Evolutionary conservation across 1,284 basidiomycete genomes (phyloP).

Genomic region (Xerocomus amazonicus): DNA sequence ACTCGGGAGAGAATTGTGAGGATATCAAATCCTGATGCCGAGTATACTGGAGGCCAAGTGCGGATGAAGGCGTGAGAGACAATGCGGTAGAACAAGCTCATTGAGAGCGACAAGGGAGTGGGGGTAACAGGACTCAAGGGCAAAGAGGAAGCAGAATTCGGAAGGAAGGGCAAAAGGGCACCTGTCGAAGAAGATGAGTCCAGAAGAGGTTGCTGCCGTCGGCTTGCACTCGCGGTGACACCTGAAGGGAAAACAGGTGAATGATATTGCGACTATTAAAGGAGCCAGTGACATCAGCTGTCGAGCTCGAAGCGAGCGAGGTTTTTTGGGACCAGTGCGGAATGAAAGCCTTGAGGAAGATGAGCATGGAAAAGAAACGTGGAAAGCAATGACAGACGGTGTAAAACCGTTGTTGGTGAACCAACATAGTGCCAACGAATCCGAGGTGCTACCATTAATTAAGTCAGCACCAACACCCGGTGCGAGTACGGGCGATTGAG

Average conservation of each 20-base stretch:
- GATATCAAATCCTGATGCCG: slow-evolving; percentile 86
- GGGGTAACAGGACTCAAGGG: neutral
- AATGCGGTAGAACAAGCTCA: slow-evolving; percentile 3
- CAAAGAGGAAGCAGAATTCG: neutral
- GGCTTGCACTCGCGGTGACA: neutral
- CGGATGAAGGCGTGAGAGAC: slow-evolving; percentile 20
- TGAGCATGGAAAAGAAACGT: slow-evolving; percentile 16
- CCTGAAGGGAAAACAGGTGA: neutral
- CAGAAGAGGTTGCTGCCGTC: slow-evolving; percentile 3
- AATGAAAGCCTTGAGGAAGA: slow-evolving; percentile 19
- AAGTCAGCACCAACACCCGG: slow-evolving; percentile 69
- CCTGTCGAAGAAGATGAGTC: slow-evolving; percentile 5
- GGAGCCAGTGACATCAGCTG: slow-evolving; percentile 1
- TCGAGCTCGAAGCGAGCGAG: slow-evolving; percentile 2
- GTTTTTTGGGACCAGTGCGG: slow-evolving; percentile 10
- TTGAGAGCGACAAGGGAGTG: slow-evolving; percentile 8
- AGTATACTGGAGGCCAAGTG: slow-evolving; percentile 63
- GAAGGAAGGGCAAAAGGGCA: neutral
- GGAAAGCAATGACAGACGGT: slow-evolving; percentile 17
- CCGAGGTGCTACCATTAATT: slow-evolving; percentile 26
- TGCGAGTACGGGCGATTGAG: slow-evolving; percentile 52
- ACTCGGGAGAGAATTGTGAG: slow-evolving; percentile 80
- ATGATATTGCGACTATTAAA: slow-evolving; percentile 1
- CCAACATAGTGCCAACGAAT: slow-evolving; percentile 43
- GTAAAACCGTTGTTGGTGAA: slow-evolving; percentile 44